These are phyloP conservation scores for Boletus sp. DNA, from an alignment of 768 basidiomycete species.

Conservation along the genomic window DNA sequence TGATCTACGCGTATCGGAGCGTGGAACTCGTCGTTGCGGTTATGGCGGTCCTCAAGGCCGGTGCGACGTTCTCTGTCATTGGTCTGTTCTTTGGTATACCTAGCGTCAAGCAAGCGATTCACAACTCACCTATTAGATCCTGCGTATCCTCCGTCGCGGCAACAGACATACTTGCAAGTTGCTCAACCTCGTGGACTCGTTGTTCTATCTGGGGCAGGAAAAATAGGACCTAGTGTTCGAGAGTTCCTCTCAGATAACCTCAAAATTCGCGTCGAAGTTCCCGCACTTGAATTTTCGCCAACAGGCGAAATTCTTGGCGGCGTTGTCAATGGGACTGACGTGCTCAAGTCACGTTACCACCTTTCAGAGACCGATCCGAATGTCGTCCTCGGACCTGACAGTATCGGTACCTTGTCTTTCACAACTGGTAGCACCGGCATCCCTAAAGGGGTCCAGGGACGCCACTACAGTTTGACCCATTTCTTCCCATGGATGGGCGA, in stretches of 20 bases:
- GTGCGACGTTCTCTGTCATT: constrained; percentile 96
- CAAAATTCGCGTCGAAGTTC: constrained; percentile 86
- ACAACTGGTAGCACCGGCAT: constrained; percentile 98
- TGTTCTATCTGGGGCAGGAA: constrained; percentile 87
- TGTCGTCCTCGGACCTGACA: constrained; percentile 90
- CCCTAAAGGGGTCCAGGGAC: constrained; percentile 94
- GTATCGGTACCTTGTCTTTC: constrained; percentile 90
- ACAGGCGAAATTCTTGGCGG: constrained; percentile 71
- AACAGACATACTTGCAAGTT: constrained; percentile 90
- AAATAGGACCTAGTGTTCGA: constrained; percentile 74
- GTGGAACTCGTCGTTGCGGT: constrained; percentile 97
- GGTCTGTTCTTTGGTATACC: constrained; percentile 48
- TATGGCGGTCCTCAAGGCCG: constrained; percentile 94
- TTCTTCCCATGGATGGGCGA: constrained; percentile 99
- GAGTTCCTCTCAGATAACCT: constrained; percentile 78
- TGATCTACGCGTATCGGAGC: constrained; percentile 95
- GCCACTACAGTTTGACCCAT: constrained; percentile 95
- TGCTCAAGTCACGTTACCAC: constrained; percentile 52
- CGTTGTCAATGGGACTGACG: constrained; percentile 46
- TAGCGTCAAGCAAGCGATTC: neutral
- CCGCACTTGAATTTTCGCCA: constrained; percentile 74
- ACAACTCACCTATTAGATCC: constrained; percentile 59
- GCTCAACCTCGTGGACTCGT: constrained; percentile 90
- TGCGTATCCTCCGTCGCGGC: constrained; percentile 91
- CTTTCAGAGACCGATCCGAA: constrained; percentile 74